Evolutionary conservation across 2,329 filamentous ascomycete species (phyloP).

Genomic region (Simplicillium aogashimaense): DNA sequence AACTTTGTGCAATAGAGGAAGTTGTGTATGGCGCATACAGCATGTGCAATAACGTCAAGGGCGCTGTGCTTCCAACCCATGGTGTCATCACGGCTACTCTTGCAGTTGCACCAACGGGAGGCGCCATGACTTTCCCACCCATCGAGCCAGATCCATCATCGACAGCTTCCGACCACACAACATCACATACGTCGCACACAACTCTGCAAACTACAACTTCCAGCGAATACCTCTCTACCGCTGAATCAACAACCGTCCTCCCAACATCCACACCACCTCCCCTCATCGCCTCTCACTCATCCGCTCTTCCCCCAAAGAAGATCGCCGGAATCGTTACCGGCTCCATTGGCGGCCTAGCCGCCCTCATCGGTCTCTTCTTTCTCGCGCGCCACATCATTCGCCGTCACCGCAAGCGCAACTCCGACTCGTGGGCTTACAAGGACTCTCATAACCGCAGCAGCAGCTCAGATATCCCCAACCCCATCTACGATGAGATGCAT

Average conservation of each 20-base stretch:
- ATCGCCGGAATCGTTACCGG: conserved; percentile 51
- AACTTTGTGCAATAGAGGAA: conserved; percentile 16
- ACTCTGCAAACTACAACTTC: not conserved
- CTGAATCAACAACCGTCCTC: not conserved
- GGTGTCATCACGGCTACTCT: conserved; percentile 48
- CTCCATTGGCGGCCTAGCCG: conserved; percentile 33
- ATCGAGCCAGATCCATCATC: not conserved
- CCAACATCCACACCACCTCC: conserved; percentile 2
- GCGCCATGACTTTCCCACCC: not conserved
- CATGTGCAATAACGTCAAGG: conserved; percentile 45
- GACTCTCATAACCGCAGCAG: conserved; percentile 20
- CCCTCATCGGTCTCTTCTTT: conserved; percentile 38
- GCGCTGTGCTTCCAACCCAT: conserved; percentile 48
- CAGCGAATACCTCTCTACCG: not conserved
- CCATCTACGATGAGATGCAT: too few species aligned
- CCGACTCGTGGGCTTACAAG: conserved; percentile 26
- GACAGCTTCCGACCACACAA: not conserved
- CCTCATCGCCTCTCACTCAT: conserved; percentile 5
- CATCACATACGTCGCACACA: not conserved
- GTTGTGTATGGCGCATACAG: conserved; percentile 39
- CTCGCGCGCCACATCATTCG: conserved; percentile 24
- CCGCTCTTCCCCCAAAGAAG: conserved; percentile 27
- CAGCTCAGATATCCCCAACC: not conserved
- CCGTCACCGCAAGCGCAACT: conserved; percentile 28
- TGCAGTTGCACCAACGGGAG: conserved; percentile 20